Evolutionary conservation across 768 basidiomycete species (phyloP), one percentile per base, ranked within the genome.

Genomic region (Sistotremastrum niveocremeum): DNA sequence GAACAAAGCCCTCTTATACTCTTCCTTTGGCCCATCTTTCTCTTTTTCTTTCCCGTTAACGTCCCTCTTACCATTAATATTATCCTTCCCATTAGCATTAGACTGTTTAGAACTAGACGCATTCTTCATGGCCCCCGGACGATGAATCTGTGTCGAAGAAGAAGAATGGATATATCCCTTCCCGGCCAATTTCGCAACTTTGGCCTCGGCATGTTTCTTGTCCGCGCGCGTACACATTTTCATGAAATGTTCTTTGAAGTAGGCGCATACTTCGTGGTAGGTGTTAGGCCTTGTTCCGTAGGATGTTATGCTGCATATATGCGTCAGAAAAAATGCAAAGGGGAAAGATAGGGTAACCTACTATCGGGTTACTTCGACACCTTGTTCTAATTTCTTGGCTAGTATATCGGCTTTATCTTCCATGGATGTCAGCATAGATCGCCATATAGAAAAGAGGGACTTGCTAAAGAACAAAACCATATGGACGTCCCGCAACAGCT

Each of bases 221-320:
- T 20, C 20, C 20, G 20, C 20, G 20, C 74, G 73, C 54, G 78
- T 67, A 59, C 87, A 84, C 11, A 84, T 79, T 60, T 89, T 84
- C 49, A 84, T 64, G 64, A 90, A 90, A 54, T 89, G 87, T 34
- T 84, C 81, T 7, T 83, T 80, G 74, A 90, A 89, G 63, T 89
- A 89, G 56, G 82, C 77, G 38, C 85, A 77, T 20, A 85, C 83
- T 4, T 79, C 76, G 48, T 87, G 82, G 55, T 79, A 86, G 54
- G 81, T 81, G 57, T 89, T 88, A n/a, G 74, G 62, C 37, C 85
- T 76, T 51, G 84, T 78, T 30, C 81, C 82, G 51, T 80, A 87
- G 5, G 85, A 87, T 34, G 85, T 77, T 55, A 87, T 87, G 58
- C 83, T 86, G 51, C 39, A 41, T 28, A 28, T 6, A 41, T 32